phyloP scores from a whole-genome alignment of 1,284 basidiomycete species.

The Apiotrichum siamense region DNA sequence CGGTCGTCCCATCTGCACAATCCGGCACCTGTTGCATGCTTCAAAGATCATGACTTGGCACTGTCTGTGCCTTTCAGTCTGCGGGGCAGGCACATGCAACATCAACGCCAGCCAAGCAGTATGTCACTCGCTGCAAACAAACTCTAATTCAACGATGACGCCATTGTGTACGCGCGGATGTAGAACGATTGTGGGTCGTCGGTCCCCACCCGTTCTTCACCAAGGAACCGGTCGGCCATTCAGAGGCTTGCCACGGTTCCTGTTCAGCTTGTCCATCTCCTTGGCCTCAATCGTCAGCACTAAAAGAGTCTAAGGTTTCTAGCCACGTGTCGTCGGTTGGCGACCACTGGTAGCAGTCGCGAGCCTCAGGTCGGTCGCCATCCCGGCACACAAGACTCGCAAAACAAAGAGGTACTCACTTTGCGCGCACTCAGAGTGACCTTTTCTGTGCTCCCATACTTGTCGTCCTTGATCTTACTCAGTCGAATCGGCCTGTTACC shows the following conservation, averaged over 20 bases:
- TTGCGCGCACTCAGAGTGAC: conserved; percentile 56
- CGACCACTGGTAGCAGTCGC: neutral
- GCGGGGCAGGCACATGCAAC: too few species aligned
- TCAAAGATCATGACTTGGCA: too few species aligned
- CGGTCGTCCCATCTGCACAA: too few species aligned
- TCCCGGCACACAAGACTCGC: neutral
- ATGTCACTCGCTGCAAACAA: too few species aligned
- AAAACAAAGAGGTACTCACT: conserved; percentile 32
- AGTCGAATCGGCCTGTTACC: conserved; percentile 89
- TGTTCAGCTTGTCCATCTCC: conserved; percentile 43
- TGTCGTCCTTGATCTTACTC: conserved; percentile 76
- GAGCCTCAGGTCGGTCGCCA: neutral
- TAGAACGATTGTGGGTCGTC: too few species aligned
- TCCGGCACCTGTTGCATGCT: too few species aligned
- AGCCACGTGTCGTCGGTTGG: too few species aligned
- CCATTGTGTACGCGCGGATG: too few species aligned
- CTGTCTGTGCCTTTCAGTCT: too few species aligned
- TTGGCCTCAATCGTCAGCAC: conserved; percentile 28
- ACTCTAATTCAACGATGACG: too few species aligned
- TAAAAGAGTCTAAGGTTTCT: neutral
- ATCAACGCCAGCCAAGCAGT: too few species aligned
- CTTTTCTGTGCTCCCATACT: conserved; percentile 79
- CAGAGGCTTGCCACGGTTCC: conserved; percentile 43
- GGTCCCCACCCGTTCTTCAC: too few species aligned
- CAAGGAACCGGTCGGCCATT: conserved; percentile 43